A percentile compares a stretch with the other conserved stretches of the same genome.
These are phyloP conservation scores for Aphanocladium album DNA, from an alignment of 2,329 filamentous ascomycete genomes.

Conservation along the genomic window DNA sequence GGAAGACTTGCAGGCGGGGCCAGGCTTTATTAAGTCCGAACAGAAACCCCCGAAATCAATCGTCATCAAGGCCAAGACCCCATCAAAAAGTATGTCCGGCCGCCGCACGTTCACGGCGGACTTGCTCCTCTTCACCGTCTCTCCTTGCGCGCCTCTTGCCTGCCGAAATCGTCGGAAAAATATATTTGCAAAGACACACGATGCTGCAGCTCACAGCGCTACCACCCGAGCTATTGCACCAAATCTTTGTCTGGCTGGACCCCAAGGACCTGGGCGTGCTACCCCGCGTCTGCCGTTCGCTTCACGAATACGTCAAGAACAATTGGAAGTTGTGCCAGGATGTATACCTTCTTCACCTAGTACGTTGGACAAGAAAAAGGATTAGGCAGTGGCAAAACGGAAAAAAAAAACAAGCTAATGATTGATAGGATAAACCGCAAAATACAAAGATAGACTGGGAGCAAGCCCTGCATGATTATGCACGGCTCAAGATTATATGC, in stretches of 20 bases:
- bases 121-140: neutral
- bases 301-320: conserved; percentile 50
- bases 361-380: conserved; percentile 26
- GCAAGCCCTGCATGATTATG: conserved; percentile 38
- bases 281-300: conserved; percentile 43
- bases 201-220: conserved; percentile 38
- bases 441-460: conserved; percentile 37
- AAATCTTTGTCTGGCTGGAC: conserved; percentile 52
- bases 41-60: neutral
- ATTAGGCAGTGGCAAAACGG: neutral
- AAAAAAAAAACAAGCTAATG: neutral
- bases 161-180: too few species aligned
- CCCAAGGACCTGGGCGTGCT: conserved; percentile 52
- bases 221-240: conserved; percentile 59
- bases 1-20: neutral
- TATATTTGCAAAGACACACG: neutral
- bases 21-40: neutral
- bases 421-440: conserved; percentile 27
- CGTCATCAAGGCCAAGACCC: neutral
- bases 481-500: conserved; percentile 41
- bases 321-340: conserved; percentile 58
- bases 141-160: too few species aligned
- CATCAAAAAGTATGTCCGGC: neutral
- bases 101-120: neutral
- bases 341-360: conserved; percentile 54